These are phyloP conservation scores for Fusarium sp. DNA, from an alignment of 2,329 filamentous ascomycete species.

Conservation along the genomic window DNA sequence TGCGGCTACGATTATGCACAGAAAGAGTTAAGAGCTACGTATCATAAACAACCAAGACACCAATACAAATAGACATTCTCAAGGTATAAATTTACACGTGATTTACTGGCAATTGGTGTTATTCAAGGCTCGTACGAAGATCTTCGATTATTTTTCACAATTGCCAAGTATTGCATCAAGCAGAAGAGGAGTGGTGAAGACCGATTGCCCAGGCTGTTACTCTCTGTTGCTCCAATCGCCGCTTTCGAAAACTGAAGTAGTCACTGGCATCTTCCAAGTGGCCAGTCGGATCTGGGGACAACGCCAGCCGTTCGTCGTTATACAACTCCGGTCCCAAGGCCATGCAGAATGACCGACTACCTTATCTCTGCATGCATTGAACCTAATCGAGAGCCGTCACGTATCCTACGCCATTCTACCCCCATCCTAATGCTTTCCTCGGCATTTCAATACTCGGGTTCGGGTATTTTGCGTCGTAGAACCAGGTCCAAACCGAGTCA, in stretches of 20 bases:
- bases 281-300: background rate
- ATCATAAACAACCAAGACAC: background rate
- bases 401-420: background rate
- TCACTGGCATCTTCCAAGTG: background rate
- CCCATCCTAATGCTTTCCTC: background rate
- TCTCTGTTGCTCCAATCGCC: background rate
- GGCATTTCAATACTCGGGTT: background rate
- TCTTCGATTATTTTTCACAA: rapidly evolving
- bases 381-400: background rate
- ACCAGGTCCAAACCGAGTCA: background rate
- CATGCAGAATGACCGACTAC: background rate
- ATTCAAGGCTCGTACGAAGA: rapidly evolving
- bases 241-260: background rate
- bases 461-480: background rate
- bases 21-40: slow-evolving; percentile 35
- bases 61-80: background rate
- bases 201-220: rapidly evolving
- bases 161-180: background rate
- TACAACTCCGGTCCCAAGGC: background rate
- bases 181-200: background rate
- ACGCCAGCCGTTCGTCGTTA: background rate
- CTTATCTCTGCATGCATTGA: background rate
- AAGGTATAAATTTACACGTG: rapidly evolving
- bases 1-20: slow-evolving; percentile 39
- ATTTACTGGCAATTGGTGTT: background rate